Evolutionary conservation across 2,329 filamentous ascomycete species (phyloP), one percentile per base, ranked within the genome.

Genomic region (Fusarium irregulare): DNA sequence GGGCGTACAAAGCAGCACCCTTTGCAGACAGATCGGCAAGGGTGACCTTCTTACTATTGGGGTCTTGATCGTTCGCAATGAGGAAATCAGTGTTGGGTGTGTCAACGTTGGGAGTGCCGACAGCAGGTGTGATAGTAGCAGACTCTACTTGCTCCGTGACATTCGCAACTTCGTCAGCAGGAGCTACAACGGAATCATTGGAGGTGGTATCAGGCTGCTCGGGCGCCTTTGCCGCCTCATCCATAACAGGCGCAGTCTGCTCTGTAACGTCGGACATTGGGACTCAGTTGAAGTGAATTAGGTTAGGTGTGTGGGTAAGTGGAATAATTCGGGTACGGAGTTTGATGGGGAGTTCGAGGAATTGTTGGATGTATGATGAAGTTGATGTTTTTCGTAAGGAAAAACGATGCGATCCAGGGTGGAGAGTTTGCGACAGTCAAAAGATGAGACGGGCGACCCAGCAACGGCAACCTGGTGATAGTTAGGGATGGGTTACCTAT

Each of bases 1-100:
- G 91, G 23, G 91, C 91, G 82, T 97, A 98, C 74, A 97, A 89
- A 20, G 93, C 89, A 21, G 92, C 91, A 42, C 93, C 96, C 78
- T 92, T 91, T 65, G 92, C 91, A 76, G 89, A 91, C 70, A 98
- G 86, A 77, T 97, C 91, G 66, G 91, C 89, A 47, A 97, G 87
- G 41, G 89, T 90, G 63, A 91, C 88, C 78, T 86, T 89, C 76
- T 81, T 81, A 25, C 84, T 86, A 61, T 84, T 84, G 73, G 78
- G 71, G 67, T 85, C 84, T 59, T 85, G 81, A 56, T 84, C 83
- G 47, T 69, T 71, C 48, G 75, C 78, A 44, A 75, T 72, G 32
- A 63, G 67, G 54, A 73, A 71, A 54, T 76, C 73, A 51, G 60
- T 66, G 42, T 73, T 72, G 46, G 68, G 68, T 18, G 70, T 73